phyloP scores from a whole-genome alignment of 176 grass and related monocot genomes.

The Phoenix roebelenii region DNA sequence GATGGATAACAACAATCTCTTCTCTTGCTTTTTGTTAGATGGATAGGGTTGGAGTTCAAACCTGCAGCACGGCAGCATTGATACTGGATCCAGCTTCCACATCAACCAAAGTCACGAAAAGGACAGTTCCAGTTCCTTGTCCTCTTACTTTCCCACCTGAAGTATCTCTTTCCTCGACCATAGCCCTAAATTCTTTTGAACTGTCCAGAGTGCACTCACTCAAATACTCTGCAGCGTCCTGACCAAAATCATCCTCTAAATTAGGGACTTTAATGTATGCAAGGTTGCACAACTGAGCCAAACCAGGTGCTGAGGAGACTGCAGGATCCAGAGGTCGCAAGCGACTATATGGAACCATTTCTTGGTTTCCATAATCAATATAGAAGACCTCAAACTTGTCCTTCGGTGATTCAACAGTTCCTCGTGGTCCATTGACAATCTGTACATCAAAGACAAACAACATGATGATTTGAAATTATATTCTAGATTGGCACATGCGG shows the following conservation, averaged over 20 bases:
- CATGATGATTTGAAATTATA: no score
- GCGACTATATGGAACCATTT: conserved; percentile 63
- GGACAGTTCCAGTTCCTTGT: conserved; percentile 65
- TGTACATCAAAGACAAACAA: conserved; percentile 13
- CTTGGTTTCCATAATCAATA: conserved; percentile 96
- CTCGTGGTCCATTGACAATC: conserved; percentile 89
- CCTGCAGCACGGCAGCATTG: conserved; percentile 90
- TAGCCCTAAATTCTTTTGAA: conserved; percentile 73
- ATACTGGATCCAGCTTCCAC: conserved; percentile 64
- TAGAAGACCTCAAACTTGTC: conserved; percentile 97
- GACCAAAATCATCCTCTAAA: conserved; percentile 76
- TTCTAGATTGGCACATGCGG: no score
- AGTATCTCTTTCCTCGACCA: conserved; percentile 82
- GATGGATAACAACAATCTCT: no score
- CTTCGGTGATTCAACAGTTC: conserved; percentile 55
- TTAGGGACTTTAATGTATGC: conserved; percentile 76
- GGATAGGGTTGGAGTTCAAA: conserved; percentile 18
- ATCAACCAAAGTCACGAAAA: conserved; percentile 75
- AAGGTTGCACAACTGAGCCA: conserved; percentile 79
- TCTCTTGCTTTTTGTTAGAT: no score
- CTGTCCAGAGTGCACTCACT: conserved; percentile 59
- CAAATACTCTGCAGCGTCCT: conserved; percentile 81
- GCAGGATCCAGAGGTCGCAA: conserved; percentile 65
- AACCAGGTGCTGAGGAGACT: conserved; percentile 49
- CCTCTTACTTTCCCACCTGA: conserved; percentile 76